Evolutionary conservation across 495 filamentous ascomycete genomes (phyloP).

Genomic region (Aspergillus sclerotiicarbonarius): DNA sequence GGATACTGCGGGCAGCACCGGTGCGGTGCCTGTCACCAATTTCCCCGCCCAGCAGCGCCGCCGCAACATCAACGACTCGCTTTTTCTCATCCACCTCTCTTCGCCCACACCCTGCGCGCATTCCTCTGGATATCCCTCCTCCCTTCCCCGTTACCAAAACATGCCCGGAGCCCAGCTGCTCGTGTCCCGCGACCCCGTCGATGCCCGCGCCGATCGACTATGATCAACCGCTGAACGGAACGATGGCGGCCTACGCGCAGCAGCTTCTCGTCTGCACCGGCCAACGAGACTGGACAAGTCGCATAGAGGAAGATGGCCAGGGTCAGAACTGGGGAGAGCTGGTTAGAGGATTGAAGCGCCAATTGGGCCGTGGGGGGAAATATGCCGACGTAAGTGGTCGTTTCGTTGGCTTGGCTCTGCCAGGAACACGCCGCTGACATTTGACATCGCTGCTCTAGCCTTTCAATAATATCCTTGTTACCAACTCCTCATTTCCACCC

Average conservation of each 20-base stretch:
- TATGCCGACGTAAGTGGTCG: conserved; percentile 65
- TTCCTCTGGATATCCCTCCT: conserved; percentile 39
- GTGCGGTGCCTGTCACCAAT: conserved; percentile 9
- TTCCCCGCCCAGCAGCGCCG: conserved; percentile 5
- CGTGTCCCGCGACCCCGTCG: conserved; percentile 61
- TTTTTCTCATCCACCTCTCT: conserved; percentile 27
- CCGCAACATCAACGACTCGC: conserved; percentile 11
- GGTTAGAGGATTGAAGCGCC: conserved; percentile 64
- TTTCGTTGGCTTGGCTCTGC: not conserved
- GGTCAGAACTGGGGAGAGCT: conserved; percentile 51
- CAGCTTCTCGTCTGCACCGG: conserved; percentile 84
- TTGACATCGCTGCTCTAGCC: conserved; percentile 51
- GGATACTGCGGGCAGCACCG: not conserved
- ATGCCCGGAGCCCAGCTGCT: conserved; percentile 71
- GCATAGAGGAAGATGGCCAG: conserved; percentile 62
- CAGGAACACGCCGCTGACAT: not conserved
- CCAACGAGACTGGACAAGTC: conserved; percentile 71
- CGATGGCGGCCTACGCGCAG: conserved; percentile 75
- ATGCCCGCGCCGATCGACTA: conserved; percentile 77
- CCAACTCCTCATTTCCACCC: conserved; percentile 64
- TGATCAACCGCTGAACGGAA: conserved; percentile 62
- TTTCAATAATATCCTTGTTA: conserved; percentile 70
- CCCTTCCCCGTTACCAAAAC: conserved; percentile 49
- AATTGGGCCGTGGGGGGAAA: conserved; percentile 63
- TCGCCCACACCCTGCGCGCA: conserved; percentile 22